A percentile compares a stretch with the other conserved stretches of the same genome.
Evolutionary conservation across 371 early-diverging fungal genomes (phyloP).

Genomic region (Mucor saturninus): DNA sequence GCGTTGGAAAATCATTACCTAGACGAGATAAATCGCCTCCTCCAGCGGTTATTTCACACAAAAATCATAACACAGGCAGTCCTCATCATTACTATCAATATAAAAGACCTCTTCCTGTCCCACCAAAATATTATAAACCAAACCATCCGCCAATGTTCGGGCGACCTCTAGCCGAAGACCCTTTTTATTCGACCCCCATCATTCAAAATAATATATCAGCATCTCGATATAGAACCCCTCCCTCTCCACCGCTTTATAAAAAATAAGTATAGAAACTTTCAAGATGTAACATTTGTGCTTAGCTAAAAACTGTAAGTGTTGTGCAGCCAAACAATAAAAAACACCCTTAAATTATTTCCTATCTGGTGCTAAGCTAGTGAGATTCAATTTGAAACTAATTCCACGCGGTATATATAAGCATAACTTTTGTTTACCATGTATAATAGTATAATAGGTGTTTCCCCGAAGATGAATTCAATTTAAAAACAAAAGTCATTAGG

Average conservation of each 20-base stretch:
- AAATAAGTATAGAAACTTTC: background rate
- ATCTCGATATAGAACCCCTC: background rate
- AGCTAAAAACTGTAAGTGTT: too few species aligned
- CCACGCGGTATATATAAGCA: too few species aligned
- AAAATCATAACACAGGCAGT: background rate
- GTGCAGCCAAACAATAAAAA: too few species aligned
- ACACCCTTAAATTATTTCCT: too few species aligned
- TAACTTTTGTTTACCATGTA: too few species aligned
- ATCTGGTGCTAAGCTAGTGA: too few species aligned
- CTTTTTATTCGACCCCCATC: constrained; percentile 9
- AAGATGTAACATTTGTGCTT: too few species aligned
- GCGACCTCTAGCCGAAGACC: constrained; percentile 3
- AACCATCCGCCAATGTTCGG: constrained; percentile 5
- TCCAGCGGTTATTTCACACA: background rate
- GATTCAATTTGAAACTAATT: too few species aligned
- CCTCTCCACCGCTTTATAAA: background rate
- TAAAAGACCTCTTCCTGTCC: constrained; percentile 6
- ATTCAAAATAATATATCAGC: background rate
- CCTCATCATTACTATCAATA: constrained; percentile 4
- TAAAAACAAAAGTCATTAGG: too few species aligned
- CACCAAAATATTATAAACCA: constrained; percentile 1
- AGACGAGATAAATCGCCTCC: background rate
- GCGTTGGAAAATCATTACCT: constrained; percentile 1
- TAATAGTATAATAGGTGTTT: too few species aligned
- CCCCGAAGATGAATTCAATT: too few species aligned